Conservation (phyloP, 352 stramenopile species). For the Blastocystis sp. region DNA sequence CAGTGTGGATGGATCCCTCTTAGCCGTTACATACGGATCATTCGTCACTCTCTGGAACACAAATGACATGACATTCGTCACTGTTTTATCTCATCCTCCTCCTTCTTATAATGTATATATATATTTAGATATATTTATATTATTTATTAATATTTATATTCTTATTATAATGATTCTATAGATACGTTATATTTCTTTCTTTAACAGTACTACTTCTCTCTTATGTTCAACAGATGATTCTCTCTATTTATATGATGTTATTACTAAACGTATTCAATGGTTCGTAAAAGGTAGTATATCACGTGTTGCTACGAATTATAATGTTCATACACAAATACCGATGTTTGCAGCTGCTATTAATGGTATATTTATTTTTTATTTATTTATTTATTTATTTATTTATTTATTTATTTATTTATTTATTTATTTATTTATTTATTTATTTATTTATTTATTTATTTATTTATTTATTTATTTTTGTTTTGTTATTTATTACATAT, state of each 20-base stretch:
- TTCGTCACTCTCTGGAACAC: neutral
- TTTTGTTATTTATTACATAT: no score
- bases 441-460: no score
- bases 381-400: no score
- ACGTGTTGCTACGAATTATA: no score
- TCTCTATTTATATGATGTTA: conserved; percentile 4
- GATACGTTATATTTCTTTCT: neutral
- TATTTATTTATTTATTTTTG: no score
- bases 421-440: no score
- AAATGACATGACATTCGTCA: neutral
- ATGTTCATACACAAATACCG: no score
- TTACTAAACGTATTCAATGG: conserved; percentile 4
- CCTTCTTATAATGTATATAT: neutral
- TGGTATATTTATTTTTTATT: no score
- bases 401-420: no score
- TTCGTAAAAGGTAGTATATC: no score
- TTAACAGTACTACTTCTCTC: neutral
- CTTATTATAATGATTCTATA: neutral
- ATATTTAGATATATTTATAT: neutral
- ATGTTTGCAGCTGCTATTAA: no score
- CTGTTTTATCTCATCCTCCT: neutral
- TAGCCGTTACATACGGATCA: neutral
- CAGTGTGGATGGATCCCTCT: neutral
- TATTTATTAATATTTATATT: conserved; percentile 1
- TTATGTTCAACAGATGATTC: neutral